Evolutionary conservation across 2,329 filamentous ascomycete genomes (phyloP).

Genomic region (Nigrospora sphaerica): DNA sequence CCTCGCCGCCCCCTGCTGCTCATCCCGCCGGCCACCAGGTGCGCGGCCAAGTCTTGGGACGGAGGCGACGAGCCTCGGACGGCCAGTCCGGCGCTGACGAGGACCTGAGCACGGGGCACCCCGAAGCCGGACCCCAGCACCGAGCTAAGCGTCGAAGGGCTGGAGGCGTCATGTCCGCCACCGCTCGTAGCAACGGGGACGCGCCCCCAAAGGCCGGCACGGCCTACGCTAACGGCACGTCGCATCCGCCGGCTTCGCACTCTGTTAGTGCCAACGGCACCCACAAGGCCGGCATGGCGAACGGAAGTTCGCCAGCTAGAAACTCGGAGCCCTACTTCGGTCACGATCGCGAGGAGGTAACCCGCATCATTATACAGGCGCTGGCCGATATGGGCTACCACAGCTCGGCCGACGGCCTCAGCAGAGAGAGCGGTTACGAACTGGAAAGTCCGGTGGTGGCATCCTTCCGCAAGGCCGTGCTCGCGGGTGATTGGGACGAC

Average conservation of each 20-base stretch:
- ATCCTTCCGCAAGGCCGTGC: constrained; percentile 74
- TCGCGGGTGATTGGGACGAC: constrained; percentile 73
- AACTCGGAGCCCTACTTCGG: constrained; percentile 56
- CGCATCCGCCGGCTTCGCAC: constrained; percentile 33
- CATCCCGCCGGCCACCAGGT: constrained; percentile 4
- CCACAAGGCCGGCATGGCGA: constrained; percentile 38
- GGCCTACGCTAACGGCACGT: constrained; percentile 50
- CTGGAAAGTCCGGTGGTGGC: constrained; percentile 81
- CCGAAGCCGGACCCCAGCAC: constrained; percentile 17
- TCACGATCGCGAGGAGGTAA: constrained; percentile 88
- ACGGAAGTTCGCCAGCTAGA: constrained; percentile 42
- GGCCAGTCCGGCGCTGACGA: constrained; percentile 22
- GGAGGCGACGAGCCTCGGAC: constrained; percentile 43
- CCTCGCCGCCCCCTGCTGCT: constrained; percentile 2
- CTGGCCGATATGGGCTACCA: constrained; percentile 83
- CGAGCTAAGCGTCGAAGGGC: constrained; percentile 53
- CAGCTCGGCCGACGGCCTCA: constrained; percentile 66
- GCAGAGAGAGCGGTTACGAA: constrained; percentile 76
- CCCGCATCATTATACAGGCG: constrained; percentile 85
- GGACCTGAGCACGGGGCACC: constrained; percentile 10
- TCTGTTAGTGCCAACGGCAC: constrained; percentile 38
- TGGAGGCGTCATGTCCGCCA: constrained; percentile 55
- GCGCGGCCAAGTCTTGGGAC: constrained; percentile 40
- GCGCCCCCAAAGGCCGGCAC: constrained; percentile 48
- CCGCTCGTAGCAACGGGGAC: constrained; percentile 35